Evolutionary conservation across 805 yeast species (phyloP).

Genomic region (Barnettozyma sucrosica): DNA sequence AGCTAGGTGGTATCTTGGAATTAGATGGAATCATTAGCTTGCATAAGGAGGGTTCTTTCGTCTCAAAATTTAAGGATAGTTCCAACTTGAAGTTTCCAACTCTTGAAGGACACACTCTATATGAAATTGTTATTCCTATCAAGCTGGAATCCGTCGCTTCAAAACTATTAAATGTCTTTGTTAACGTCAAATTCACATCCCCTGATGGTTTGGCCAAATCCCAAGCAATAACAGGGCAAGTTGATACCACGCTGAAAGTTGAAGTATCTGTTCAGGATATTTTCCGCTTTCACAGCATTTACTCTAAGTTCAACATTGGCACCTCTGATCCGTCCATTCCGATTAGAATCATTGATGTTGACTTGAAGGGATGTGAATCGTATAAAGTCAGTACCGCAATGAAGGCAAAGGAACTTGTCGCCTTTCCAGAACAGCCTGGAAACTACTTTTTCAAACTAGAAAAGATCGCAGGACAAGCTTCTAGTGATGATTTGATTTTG

Average conservation of each 20-base stretch:
- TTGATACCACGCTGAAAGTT: slow-evolving; percentile 52
- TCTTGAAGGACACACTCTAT: slow-evolving; percentile 7
- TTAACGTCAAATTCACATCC: slow-evolving; percentile 10
- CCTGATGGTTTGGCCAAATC: slow-evolving; percentile 6
- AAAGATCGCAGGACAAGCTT: slow-evolving; percentile 18
- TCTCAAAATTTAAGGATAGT: not conserved
- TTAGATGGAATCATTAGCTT: not conserved
- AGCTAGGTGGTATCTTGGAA: slow-evolving; percentile 2
- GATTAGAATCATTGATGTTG: slow-evolving; percentile 42
- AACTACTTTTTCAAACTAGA: slow-evolving; percentile 53
- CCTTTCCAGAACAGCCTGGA: slow-evolving; percentile 67
- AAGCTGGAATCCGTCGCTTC: slow-evolving; percentile 19
- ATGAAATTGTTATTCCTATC: slow-evolving; percentile 31
- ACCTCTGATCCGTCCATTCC: slow-evolving; percentile 49
- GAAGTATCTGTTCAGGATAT: slow-evolving; percentile 81
- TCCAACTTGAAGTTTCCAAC: not conserved
- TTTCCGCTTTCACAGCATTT: slow-evolving; percentile 49
- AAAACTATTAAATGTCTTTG: slow-evolving; percentile 10
- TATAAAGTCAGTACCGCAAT: slow-evolving; percentile 30
- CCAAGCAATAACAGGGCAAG: slow-evolving; percentile 19
- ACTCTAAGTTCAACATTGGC: slow-evolving; percentile 65
- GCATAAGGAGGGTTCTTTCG: slow-evolving; percentile 1
- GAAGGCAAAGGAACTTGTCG: slow-evolving; percentile 34
- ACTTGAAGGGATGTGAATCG: slow-evolving; percentile 31
- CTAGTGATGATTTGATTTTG: slow-evolving; percentile 37